Conservation (phyloP, 768 basidiomycete species). For the Flagelloscypha sp. region DNA sequence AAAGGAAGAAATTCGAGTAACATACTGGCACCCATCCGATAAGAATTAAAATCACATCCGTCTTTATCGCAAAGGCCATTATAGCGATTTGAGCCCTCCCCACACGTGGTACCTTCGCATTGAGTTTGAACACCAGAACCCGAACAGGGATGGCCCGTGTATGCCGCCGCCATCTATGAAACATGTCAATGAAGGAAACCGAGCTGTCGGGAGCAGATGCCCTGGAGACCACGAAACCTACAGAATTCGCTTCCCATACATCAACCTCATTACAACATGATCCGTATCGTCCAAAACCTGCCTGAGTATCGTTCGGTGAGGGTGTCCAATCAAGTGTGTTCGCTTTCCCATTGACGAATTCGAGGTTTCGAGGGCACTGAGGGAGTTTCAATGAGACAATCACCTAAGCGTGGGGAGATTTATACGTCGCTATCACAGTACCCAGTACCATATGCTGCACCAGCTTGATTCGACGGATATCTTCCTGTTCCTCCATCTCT, state of each 20-base stretch:
- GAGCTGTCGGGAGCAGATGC: too few species aligned
- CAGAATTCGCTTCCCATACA: constrained; percentile 32
- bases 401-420: too few species aligned
- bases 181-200: too few species aligned
- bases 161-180: constrained; percentile 22
- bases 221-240: too few species aligned
- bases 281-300: constrained; percentile 28
- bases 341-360: constrained; percentile 52
- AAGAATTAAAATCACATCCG: constrained; percentile 35
- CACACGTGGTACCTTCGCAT: constrained; percentile 21
- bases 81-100: constrained; percentile 16
- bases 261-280: constrained; percentile 35
- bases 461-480: constrained; percentile 31
- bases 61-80: constrained; percentile 26
- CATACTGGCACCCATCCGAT: constrained; percentile 24
- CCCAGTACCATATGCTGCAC: constrained; percentile 36
- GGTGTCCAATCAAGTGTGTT: constrained; percentile 27
- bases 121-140: constrained; percentile 18
- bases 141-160: constrained; percentile 27
- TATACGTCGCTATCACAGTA: too few species aligned
- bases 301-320: constrained; percentile 23
- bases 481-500: constrained; percentile 31
- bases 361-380: constrained; percentile 54
- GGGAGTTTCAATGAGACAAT: too few species aligned
- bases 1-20: too few species aligned